These are phyloP conservation scores for Nectriaceae sp. DNA, from an alignment of 2,329 filamentous ascomycete species.

Conservation along the genomic window DNA sequence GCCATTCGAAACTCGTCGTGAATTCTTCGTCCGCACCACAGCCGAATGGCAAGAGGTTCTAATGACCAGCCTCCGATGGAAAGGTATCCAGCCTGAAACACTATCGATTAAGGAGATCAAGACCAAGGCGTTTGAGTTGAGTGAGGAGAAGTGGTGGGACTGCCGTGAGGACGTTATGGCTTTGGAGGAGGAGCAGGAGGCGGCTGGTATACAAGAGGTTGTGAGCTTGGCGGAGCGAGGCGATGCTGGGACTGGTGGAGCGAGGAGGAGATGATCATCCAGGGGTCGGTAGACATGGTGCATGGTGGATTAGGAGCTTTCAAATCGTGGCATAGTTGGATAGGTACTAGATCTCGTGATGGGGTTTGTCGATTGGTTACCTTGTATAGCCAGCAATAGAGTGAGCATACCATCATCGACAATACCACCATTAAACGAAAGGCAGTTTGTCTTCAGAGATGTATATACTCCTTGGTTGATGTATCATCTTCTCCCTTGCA, in stretches of 20 bases:
- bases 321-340: no score
- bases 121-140: conserved; percentile 83
- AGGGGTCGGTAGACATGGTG: no score
- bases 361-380: background rate
- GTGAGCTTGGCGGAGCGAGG: conserved; percentile 80
- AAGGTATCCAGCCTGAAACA: conserved; percentile 65
- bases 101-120: conserved; percentile 88
- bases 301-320: background rate
- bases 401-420: background rate
- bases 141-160: conserved; percentile 99
- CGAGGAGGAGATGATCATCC: conserved; percentile 29
- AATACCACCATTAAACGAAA: background rate
- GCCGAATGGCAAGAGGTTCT: conserved; percentile 89
- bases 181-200: conserved; percentile 94
- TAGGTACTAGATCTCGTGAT: no score
- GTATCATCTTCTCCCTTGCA: no score
- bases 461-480: no score
- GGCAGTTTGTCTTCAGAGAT: no score
- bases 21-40: conserved; percentile 88
- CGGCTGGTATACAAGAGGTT: conserved; percentile 91
- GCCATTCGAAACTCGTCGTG: conserved; percentile 86
- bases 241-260: conserved; percentile 47
- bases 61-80: conserved; percentile 72
- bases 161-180: conserved; percentile 89
- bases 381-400: background rate